Evolutionary conservation across 2,329 filamentous ascomycete genomes (phyloP).

Genomic region (Chaetomiaceae sp.): DNA sequence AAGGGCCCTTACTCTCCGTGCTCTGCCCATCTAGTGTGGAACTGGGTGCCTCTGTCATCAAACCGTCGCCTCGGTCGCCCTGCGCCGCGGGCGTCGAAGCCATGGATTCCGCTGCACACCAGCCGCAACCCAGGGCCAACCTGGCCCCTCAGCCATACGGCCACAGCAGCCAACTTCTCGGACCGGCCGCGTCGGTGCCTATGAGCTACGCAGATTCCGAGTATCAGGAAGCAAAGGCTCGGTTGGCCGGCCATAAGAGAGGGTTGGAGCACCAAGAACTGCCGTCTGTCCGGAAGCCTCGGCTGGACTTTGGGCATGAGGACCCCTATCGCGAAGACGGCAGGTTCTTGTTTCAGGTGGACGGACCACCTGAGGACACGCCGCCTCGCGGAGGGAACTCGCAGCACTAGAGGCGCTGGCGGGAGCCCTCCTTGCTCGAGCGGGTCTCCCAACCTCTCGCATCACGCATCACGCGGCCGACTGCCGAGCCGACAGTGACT

Average conservation of each 20-base stretch:
- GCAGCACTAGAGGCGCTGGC: not conserved
- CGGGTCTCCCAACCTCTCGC: constrained; percentile 2
- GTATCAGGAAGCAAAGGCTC: constrained; percentile 1
- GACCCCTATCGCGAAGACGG: not conserved
- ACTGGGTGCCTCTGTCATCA: too few relatives aligned
- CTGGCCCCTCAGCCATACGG: not conserved
- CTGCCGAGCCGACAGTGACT: not conserved
- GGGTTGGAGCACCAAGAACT: not conserved
- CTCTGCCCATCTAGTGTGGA: too few relatives aligned
- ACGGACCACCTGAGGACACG: constrained; percentile 11
- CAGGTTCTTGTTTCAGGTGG: not conserved
- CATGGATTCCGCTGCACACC: too few relatives aligned
- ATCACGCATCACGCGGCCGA: not conserved
- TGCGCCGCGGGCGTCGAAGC: too few relatives aligned
- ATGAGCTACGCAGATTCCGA: not conserved
- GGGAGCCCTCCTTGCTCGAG: not conserved
- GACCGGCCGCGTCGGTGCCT: not conserved
- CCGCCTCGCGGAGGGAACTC: not conserved
- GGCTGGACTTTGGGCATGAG: not conserved
- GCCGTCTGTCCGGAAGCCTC: not conserved
- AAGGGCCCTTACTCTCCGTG: too few relatives aligned
- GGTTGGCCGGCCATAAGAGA: not conserved
- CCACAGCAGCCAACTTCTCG: not conserved
- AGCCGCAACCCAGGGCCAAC: not conserved
- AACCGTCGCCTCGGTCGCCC: too few relatives aligned